Percentiles rank a stretch among this genome's conserved stretches.
Conservation (phyloP, 2,329 filamentous ascomycete species). For the Fusarium buharicum region DNA sequence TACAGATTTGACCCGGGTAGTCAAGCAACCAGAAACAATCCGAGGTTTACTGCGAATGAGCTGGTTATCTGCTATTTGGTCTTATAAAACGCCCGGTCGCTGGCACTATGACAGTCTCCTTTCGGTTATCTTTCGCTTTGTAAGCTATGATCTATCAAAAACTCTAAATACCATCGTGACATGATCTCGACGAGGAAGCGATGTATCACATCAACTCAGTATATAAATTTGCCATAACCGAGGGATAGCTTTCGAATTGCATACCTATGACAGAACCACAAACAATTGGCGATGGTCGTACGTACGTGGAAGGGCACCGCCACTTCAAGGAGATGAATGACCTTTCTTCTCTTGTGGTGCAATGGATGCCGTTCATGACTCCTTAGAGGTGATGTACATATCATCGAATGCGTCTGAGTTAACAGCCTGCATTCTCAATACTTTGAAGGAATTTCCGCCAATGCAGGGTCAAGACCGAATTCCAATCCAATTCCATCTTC, state of each 20-base stretch:
- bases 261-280: conserved; percentile 1
- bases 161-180: background rate
- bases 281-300: conserved; percentile 7
- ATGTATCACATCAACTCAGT: background rate
- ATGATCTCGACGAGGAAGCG: background rate
- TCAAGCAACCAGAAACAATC: no score
- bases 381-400: background rate
- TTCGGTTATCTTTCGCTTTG: no score
- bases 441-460: background rate
- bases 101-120: no score
- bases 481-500: background rate
- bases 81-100: no score
- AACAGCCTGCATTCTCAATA: background rate
- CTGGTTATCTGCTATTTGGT: no score
- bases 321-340: background rate
- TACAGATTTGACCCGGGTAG: no score
- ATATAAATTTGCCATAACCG: background rate
- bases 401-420: background rate
- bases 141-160: no score
- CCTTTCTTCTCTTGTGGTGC: conserved; percentile 6
- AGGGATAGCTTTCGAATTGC: background rate
- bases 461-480: background rate
- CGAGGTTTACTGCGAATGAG: no score
- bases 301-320: conserved; percentile 1
- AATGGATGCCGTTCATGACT: background rate